Evolutionary conservation across 148 eudicot genomes (phyloP), one percentile per base, ranked within the genome.

Genomic region (Camellia granthamiana): DNA sequence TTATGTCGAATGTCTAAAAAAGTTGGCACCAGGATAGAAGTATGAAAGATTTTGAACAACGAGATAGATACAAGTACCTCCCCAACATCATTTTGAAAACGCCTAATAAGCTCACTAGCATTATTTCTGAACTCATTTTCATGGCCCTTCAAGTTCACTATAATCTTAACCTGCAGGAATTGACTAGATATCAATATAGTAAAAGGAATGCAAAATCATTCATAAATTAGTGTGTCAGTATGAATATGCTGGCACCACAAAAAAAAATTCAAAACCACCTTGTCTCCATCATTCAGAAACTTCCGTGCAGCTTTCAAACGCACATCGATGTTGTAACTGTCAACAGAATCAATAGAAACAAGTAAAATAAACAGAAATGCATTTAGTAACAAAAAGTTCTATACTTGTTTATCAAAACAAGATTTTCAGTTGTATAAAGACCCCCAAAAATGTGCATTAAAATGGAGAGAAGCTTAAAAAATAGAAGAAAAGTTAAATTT

Each of bases 221-320:
- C 55, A 66, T 8, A 60, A 13, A 62, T 30, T 47, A 11, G 11
- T 42, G 19, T 1, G 6, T 30, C 23, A 5, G 12, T 18, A 67
- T 21, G 0, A 67, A 63, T 9, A 55, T 30, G 7, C 0, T 42
- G 15, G 30, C 21, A 68, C 70, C 73, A 56, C 8, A n/a, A n/a
- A 73, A 30, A 47, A 13, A 61, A 49, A 62, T 16, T 46, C 61
- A 15, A 15, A 81, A 67, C 68, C 44, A 95, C 98, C 97, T 92
- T 95, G 84, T 95, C 94, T 55, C 98, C 98, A 49, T 90, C 97
- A 78, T 86, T 91, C 88, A 95, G 78, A 84, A 95, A 95, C 84
- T 87, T 95, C 81, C 84, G 81, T 80, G 97, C 96, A 64, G 98
- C 97, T 88, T 80, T 93, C 85, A 95, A 81, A 43, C 97, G 97